Percentiles rank a stretch among this genome's conserved stretches.
Evolutionary conservation across 176 grass and related monocot species (phyloP).

Genomic region (Canna indica): DNA sequence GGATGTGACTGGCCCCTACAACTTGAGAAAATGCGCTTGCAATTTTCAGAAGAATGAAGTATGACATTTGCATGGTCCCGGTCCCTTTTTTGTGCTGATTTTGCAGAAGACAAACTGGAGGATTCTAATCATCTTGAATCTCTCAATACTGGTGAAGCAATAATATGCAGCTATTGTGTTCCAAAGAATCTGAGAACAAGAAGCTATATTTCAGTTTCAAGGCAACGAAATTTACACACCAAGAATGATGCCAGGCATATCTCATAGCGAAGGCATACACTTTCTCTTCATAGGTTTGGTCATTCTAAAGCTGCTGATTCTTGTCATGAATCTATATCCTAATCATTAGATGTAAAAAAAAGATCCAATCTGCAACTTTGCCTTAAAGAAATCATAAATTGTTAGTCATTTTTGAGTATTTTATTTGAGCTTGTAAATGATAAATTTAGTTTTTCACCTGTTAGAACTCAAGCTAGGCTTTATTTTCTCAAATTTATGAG

Average conservation of each 20-base stretch:
- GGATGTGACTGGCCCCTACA: slow-evolving; percentile 46
- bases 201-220: neutral
- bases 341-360: slow-evolving; percentile 3
- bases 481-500: neutral
- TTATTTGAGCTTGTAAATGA: neutral
- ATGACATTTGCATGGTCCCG: neutral
- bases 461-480: neutral
- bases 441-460: neutral
- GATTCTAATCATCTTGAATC: neutral
- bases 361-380: neutral
- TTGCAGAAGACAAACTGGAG: neutral
- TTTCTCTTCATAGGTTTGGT: neutral
- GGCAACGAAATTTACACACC: neutral
- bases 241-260: neutral
- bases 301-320: slow-evolving; percentile 2
- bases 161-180: neutral
- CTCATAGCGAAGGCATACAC: neutral
- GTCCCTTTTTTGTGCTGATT: slow-evolving; percentile 1
- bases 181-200: neutral
- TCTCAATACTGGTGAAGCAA: slow-evolving; percentile 1
- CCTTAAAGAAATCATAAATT: neutral
- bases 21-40: slow-evolving; percentile 40
- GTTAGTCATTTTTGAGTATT: neutral
- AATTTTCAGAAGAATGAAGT: slow-evolving; percentile 10
- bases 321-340: slow-evolving; percentile 5